Evolutionary conservation across 129 eudicot genomes (phyloP).

Genomic region (Artemisia annua): DNA sequence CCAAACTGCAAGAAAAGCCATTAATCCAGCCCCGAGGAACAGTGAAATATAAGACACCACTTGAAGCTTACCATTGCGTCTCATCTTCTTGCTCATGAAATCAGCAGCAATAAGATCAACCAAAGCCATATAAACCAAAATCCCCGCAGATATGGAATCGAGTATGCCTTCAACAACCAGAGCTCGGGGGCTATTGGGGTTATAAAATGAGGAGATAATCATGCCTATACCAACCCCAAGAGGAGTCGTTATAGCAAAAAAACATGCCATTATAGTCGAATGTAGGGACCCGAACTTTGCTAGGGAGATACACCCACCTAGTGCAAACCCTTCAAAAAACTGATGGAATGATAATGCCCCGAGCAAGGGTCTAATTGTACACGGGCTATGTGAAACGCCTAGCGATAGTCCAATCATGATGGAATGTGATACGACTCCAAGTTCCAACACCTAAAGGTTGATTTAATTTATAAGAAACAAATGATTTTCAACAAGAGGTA

Average conservation of each 20-base stretch:
- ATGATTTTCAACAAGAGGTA: no score
- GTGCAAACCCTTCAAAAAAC: constrained; percentile 92
- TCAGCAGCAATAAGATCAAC: constrained; percentile 94
- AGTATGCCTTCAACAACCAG: constrained; percentile 70
- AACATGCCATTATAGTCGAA: constrained; percentile 69
- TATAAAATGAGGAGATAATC: constrained; percentile 56
- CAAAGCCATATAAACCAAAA: constrained; percentile 82
- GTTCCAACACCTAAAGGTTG: constrained; percentile 70
- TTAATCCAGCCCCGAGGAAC: constrained; percentile 79
- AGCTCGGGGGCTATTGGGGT: constrained; percentile 78
- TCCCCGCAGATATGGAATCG: constrained; percentile 84
- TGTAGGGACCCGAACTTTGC: constrained; percentile 53
- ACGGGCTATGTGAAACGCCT: constrained; percentile 91
- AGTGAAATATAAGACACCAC: constrained; percentile 71
- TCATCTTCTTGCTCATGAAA: constrained; percentile 95
- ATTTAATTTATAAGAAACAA: no score
- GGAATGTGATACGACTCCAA: constrained; percentile 91
- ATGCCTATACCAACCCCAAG: constrained; percentile 69
- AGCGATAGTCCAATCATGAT: constrained; percentile 80
- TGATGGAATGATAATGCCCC: constrained; percentile 90
- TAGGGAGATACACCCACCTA: constrained; percentile 92
- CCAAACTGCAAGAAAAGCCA: constrained; percentile 83
- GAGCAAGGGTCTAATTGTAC: constrained; percentile 69
- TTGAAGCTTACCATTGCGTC: constrained; percentile 71
- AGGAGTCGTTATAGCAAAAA: constrained; percentile 78